Evolutionary conservation across 208 protist species (phyloP), one percentile per base, ranked within the genome.

Genomic region (Crithidia expoeki): DNA sequence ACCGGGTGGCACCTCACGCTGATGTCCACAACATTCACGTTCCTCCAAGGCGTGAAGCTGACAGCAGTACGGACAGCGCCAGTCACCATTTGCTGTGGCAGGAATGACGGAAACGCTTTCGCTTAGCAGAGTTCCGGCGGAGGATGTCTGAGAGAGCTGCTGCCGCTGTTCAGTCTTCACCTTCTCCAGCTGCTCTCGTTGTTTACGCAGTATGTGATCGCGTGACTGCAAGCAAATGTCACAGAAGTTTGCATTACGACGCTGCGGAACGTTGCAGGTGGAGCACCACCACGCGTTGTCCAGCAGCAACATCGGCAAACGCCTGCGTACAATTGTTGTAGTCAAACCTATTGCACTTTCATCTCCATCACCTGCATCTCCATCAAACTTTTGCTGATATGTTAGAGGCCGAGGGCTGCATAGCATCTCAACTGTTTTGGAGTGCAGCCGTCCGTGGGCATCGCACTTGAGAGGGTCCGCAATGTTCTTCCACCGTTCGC

Each of bases 1-100:
- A 9, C 82, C 85, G 25, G 56, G 56, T 3, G 89, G 85, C 51
- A 93, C 74, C 61, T 93, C 77, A 23, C 91, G 81, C 9, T 7
- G 23, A 25, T 85, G 72, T 0, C 75, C 85, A 34, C 91, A 96
- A 79, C 87, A 95, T 28, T 56, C 55, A 4, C 60, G 58, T 23
- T 50, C 62, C 49, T 61, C 76, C 51, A 84, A 79, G 19, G 23
- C 17, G 16, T 62, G 52, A 23, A 86, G 55, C 34, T 76, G 71
- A 30, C 86, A 72, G 72, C 91, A 96, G 66, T 90, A 96, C 30
- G 88, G 86, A 50, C 91, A 96, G 52, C 83, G 88, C 88, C 91
- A 96, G 49, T 85, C 63, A 25, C 85, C 85, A 6, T 85, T 42
- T 23, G 60, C 49, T 6, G 30, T 62, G 21, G 14, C 58, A 10